phyloP scores from a whole-genome alignment of 768 basidiomycete species.

The Sistotremastrum suecicum region DNA sequence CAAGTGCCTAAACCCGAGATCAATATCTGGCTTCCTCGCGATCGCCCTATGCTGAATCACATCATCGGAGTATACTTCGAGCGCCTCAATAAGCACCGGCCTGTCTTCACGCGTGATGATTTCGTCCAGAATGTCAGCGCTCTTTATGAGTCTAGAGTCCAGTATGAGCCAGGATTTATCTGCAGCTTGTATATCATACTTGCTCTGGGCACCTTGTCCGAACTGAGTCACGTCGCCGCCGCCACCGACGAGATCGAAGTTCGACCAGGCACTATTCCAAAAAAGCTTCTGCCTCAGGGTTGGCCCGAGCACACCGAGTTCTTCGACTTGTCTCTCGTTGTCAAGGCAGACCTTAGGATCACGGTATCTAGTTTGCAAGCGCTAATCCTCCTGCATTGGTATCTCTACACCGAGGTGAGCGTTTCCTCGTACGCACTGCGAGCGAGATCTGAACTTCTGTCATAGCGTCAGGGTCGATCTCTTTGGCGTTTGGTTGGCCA shows the following conservation, averaged over 20 bases:
- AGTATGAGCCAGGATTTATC: conserved; percentile 64
- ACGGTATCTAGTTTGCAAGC: conserved; percentile 75
- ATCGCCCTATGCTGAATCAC: conserved; percentile 46
- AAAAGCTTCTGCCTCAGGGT: conserved; percentile 39
- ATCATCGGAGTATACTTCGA: conserved; percentile 63
- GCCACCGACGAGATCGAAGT: conserved; percentile 32
- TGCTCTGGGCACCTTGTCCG: conserved; percentile 70
- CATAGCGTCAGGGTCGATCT: conserved; percentile 75
- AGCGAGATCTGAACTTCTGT: too few relatives aligned
- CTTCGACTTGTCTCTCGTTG: conserved; percentile 60
- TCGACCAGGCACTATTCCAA: conserved; percentile 26
- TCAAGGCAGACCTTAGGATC: conserved; percentile 74
- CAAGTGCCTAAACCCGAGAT: conserved; percentile 23
- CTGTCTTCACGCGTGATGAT: conserved; percentile 54
- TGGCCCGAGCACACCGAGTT: conserved; percentile 83
- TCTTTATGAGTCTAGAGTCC: conserved; percentile 40
- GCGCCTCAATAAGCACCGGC: conserved; percentile 68
- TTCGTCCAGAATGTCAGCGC: conserved; percentile 51
- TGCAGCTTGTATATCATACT: conserved; percentile 67
- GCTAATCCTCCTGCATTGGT: conserved; percentile 76
- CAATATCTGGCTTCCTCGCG: conserved; percentile 61
- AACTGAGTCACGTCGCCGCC: conserved; percentile 59
- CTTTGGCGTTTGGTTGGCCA: conserved; percentile 82
- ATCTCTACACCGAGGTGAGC: conserved; percentile 73
- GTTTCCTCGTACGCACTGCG: background rate